A percentile compares a stretch with the other conserved stretches of the same genome.
Conservation (phyloP, 768 basidiomycete genomes). For the Vararia minispora region DNA sequence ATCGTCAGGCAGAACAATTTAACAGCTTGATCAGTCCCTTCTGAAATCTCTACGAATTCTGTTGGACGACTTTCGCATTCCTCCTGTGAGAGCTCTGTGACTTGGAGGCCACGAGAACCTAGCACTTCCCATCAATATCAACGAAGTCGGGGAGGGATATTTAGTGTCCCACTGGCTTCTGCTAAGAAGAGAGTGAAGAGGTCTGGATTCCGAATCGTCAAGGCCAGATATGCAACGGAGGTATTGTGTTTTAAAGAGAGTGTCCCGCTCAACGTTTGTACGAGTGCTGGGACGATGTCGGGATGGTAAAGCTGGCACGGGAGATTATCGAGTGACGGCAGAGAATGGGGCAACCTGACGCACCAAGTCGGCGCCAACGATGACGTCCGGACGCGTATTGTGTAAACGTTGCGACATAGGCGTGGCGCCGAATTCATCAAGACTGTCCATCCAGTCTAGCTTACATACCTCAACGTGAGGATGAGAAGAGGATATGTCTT, state of each 20-base stretch:
- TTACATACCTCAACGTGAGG: conserved; percentile 29
- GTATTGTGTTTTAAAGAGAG: conserved; percentile 2
- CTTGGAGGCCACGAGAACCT: conserved; percentile 1
- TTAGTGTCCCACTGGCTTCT: conserved; percentile 4
- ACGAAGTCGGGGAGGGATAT: not conserved
- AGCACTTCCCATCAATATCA: not conserved
- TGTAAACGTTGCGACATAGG: conserved; percentile 24
- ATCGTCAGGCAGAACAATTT: too few species aligned
- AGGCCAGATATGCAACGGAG: conserved; percentile 9
- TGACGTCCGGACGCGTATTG: conserved; percentile 38
- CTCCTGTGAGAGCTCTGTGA: conserved; percentile 3
- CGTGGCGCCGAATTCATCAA: conserved; percentile 20
- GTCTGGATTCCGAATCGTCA: conserved; percentile 11
- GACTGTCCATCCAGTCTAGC: conserved; percentile 61
- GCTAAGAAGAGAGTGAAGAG: conserved; percentile 6
- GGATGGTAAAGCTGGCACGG: conserved; percentile 7
- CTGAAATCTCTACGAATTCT: conserved; percentile 7
- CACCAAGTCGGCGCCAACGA: conserved; percentile 66
- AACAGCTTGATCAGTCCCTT: conserved; percentile 6
- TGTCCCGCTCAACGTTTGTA: conserved; percentile 9
- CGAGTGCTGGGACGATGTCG: conserved; percentile 10
- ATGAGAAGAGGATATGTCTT: conserved; percentile 50
- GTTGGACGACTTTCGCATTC: not conserved
- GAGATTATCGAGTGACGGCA: not conserved
- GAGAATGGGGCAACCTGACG: conserved; percentile 10